Percentiles rank a stretch among this genome's conserved stretches.
These are phyloP conservation scores for Fusarium sp. DNA, from an alignment of 2,329 filamentous ascomycete species.

Conservation along the genomic window DNA sequence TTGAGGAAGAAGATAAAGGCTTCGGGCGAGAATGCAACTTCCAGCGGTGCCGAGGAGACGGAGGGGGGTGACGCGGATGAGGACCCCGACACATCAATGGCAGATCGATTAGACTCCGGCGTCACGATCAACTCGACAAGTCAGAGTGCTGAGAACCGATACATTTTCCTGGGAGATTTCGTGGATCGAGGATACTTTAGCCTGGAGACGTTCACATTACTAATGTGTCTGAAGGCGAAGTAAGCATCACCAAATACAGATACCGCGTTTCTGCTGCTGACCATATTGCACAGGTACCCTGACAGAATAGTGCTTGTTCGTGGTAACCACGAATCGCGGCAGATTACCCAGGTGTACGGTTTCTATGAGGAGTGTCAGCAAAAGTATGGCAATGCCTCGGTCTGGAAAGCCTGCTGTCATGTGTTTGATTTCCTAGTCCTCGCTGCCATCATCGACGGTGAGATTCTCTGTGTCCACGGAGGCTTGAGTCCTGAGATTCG, in stretches of 20 bases:
- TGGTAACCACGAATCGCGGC: constrained; percentile 96
- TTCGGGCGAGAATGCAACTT: constrained; percentile 49
- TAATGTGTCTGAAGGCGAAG: constrained; percentile 91
- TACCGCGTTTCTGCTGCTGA: constrained; percentile 33
- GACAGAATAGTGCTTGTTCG: constrained; percentile 95
- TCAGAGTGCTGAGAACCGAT: constrained; percentile 64
- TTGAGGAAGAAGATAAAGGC: constrained; percentile 82
- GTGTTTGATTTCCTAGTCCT: constrained; percentile 98
- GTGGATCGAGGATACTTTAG: constrained; percentile 98
- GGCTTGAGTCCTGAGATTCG: constrained; percentile 90
- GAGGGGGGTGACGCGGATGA: constrained; percentile 55
- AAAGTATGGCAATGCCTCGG: constrained; percentile 98
- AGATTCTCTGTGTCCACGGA: constrained; percentile 98
- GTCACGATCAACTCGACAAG: constrained; percentile 49
- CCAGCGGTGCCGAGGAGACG: constrained; percentile 62
- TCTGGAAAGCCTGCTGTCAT: constrained; percentile 99
- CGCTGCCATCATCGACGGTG: constrained; percentile 96
- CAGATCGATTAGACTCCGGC: constrained; percentile 48
- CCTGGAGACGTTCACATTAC: constrained; percentile 95
- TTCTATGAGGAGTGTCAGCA: constrained; percentile 99
- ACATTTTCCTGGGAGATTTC: constrained; percentile 82
- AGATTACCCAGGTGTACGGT: constrained; percentile 97
- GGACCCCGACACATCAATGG: constrained; percentile 44
- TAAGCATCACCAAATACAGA: constrained; percentile 44
- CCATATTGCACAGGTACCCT: constrained; percentile 73